Conservation (phyloP, 176 grass and related monocot species). For the Musa acuminata region DNA sequence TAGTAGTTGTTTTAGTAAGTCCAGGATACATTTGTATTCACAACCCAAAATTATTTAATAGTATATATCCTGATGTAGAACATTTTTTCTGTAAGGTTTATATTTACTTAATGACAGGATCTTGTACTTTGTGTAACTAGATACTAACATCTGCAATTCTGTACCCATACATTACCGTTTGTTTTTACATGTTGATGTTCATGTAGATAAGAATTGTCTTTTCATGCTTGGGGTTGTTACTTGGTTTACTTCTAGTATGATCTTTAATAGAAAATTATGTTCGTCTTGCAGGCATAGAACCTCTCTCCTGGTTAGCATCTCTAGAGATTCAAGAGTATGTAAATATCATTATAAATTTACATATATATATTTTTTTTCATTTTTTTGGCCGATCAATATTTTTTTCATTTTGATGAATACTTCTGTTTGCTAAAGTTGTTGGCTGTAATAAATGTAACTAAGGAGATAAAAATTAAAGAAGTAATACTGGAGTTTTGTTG, state of each 20-base stretch:
- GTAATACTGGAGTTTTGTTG: no score
- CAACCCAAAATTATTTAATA: no score
- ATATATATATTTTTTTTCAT: neutral
- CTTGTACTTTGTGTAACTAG: neutral
- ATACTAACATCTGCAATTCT: neutral
- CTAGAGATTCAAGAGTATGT: conserved; percentile 83
- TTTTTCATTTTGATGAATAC: neutral
- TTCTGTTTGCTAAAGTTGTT: neutral
- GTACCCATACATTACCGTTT: no score
- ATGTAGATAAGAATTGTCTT: neutral
- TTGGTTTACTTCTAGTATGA: neutral
- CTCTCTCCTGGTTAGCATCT: conserved; percentile 77
- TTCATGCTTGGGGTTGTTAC: neutral
- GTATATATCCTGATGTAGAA: neutral
- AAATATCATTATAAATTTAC: neutral
- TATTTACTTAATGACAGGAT: neutral
- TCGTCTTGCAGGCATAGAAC: conserved; percentile 66
- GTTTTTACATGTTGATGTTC: no score
- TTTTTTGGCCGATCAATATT: neutral
- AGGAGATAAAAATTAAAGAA: no score
- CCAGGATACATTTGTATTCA: no score
- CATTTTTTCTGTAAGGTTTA: neutral
- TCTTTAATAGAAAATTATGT: conserved; percentile 4
- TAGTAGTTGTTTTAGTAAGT: no score
- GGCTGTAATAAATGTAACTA: neutral